phyloP scores from a whole-genome alignment of 148 eudicot species.

The Rhododendron ovatum region DNA sequence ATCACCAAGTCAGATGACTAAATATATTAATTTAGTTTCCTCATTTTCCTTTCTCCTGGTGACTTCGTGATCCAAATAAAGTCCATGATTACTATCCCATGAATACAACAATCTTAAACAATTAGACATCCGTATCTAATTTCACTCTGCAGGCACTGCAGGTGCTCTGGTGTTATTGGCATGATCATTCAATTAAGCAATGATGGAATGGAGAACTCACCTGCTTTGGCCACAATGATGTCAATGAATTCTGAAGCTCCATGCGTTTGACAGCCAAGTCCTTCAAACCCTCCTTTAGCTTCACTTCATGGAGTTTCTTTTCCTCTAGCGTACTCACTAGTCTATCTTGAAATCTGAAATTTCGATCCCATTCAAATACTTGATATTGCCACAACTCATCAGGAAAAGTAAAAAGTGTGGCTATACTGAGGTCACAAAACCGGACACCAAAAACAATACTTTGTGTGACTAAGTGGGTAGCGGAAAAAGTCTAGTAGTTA shows the following conservation, averaged over 20 bases:
- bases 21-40: background rate
- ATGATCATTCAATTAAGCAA: background rate
- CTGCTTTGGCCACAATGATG: constrained; percentile 97
- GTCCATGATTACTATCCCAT: background rate
- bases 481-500: background rate
- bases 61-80: background rate
- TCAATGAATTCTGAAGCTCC: constrained; percentile 87
- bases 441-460: background rate
- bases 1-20: background rate
- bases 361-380: constrained; percentile 7
- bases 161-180: background rate
- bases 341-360: constrained; percentile 76
- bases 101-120: background rate
- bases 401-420: background rate
- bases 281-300: constrained; percentile 77
- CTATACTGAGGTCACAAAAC: background rate
- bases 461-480: background rate
- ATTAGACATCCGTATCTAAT: background rate
- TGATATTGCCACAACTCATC: constrained; percentile 1
- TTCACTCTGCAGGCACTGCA: background rate
- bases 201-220: constrained; percentile 36
- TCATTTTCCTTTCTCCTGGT: background rate
- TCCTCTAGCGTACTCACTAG: constrained; percentile 78
- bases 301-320: constrained; percentile 88
- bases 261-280: constrained; percentile 78